These are phyloP conservation scores for Coniochaeta hoffmannii DNA, from an alignment of 2,329 filamentous ascomycete species.

Conservation along the genomic window DNA sequence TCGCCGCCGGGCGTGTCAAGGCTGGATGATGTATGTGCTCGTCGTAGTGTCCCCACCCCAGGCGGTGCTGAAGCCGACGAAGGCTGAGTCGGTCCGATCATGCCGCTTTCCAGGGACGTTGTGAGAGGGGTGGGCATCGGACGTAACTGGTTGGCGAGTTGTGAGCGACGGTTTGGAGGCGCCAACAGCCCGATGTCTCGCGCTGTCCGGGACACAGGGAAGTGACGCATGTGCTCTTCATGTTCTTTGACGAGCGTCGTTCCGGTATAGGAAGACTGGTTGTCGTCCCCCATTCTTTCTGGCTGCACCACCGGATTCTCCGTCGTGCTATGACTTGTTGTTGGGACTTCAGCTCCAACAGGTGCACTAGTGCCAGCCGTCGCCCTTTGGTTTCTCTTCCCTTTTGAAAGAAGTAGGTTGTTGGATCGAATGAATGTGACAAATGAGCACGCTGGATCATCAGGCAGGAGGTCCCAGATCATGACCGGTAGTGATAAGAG, in stretches of 20 bases:
- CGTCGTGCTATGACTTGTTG: background rate
- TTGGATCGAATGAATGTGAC: constrained; percentile 53
- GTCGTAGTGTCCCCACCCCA: background rate
- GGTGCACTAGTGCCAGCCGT: background rate
- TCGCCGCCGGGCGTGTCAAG: background rate
- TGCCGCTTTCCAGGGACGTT: background rate
- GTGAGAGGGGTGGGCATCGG: background rate
- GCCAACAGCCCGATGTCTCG: background rate
- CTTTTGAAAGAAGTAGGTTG: constrained; percentile 31
- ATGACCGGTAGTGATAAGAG: constrained; percentile 51
- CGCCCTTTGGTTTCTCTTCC: constrained; percentile 12
- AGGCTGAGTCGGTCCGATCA: background rate
- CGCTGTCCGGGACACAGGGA: background rate
- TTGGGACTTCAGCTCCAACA: background rate
- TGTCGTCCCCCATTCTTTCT: constrained; percentile 17
- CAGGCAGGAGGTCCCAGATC: constrained; percentile 52
- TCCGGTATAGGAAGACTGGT: constrained; percentile 25
- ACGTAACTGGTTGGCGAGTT: background rate
- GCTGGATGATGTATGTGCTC: background rate
- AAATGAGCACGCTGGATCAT: constrained; percentile 49
- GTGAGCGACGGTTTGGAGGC: background rate
- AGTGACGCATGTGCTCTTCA: background rate
- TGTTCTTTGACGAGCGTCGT: background rate
- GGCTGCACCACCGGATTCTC: constrained; percentile 6
- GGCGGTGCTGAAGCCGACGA: background rate